A percentile compares a stretch with the other conserved stretches of the same genome.
Conservation (phyloP, 2,329 filamentous ascomycete species). For the Aspergillus fischeri region DNA sequence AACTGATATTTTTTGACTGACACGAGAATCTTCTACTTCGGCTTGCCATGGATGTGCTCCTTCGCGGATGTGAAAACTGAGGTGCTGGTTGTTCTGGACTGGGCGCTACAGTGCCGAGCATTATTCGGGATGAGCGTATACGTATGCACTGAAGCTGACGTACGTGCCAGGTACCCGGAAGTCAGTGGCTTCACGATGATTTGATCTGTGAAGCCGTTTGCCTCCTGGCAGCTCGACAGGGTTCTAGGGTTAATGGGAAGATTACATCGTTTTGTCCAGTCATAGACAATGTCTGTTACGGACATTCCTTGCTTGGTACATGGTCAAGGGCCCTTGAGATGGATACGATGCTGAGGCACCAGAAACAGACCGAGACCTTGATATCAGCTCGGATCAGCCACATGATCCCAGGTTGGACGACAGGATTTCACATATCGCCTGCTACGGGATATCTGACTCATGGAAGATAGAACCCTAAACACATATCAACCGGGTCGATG, state of each 20-base stretch:
- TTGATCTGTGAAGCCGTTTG: neutral
- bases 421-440: too few species aligned
- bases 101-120: neutral
- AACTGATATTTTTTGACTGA: neutral
- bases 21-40: neutral
- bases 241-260: neutral
- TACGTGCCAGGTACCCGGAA: neutral
- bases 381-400: too few species aligned
- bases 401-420: too few species aligned
- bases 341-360: neutral
- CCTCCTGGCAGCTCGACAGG: neutral
- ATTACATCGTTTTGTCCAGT: neutral
- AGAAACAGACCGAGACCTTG: too few species aligned
- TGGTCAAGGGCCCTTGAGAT: neutral
- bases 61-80: neutral
- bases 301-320: neutral
- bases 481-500: neutral
- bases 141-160: neutral
- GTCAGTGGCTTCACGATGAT: neutral
- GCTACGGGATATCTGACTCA: neutral
- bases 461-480: neutral
- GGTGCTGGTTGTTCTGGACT: neutral
- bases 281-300: neutral
- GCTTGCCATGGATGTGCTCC: neutral
- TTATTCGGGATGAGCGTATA: neutral